A percentile compares a stretch with the other conserved stretches of the same genome.
phyloP scores from a whole-genome alignment of 2,329 filamentous ascomycete genomes.

The Pseudogymnoascus sp. region DNA sequence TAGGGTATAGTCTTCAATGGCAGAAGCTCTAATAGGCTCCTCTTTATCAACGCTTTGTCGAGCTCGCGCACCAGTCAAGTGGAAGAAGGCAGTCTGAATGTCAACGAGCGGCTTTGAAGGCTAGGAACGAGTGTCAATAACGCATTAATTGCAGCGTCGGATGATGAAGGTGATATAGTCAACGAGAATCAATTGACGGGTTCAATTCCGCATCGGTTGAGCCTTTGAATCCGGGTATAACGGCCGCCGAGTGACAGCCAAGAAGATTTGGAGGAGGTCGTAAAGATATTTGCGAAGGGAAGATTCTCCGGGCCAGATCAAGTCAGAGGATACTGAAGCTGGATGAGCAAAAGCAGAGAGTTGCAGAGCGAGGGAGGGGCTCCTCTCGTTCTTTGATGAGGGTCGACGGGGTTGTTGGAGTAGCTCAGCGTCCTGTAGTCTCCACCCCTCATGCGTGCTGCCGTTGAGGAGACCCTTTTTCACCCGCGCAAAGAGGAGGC shows the following conservation, averaged over 20 bases:
- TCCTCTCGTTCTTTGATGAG: not conserved
- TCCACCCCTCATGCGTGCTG: slow-evolving; percentile 1
- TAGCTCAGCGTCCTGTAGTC: not conserved
- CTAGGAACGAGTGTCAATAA: not conserved
- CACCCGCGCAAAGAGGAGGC: not conserved
- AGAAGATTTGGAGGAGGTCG: not conserved
- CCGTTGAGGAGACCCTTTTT: not conserved
- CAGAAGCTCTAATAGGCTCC: not conserved
- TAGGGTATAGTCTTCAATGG: not conserved
- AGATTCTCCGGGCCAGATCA: not conserved
- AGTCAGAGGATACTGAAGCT: not conserved
- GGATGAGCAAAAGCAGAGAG: not conserved
- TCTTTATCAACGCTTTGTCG: not conserved
- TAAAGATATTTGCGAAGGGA: not conserved
- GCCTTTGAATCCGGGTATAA: not conserved
- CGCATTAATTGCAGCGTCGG: not conserved
- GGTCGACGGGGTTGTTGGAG: not conserved
- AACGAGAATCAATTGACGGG: not conserved
- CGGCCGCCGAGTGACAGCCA: not conserved
- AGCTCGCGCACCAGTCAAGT: not conserved
- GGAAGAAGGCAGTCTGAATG: not conserved
- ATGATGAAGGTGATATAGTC: not conserved
- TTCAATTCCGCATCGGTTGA: not conserved
- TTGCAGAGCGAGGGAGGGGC: not conserved
- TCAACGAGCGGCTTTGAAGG: not conserved